These are phyloP conservation scores for Cryptomeria japonica DNA, from an alignment of 75 land plant genomes.

Conservation along the genomic window DNA sequence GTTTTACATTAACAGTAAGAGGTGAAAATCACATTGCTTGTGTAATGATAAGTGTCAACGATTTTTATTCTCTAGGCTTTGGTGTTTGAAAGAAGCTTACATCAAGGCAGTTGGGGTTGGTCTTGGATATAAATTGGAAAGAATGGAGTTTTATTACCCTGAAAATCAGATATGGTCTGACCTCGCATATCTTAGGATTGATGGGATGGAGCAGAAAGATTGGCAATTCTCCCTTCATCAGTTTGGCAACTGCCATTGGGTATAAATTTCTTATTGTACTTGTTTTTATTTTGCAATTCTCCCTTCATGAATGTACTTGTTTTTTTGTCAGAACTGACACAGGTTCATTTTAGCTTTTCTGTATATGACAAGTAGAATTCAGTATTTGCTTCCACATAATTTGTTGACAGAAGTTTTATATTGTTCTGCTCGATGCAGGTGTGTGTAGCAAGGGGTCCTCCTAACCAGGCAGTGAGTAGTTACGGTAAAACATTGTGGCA, in stretches of 20 bases:
- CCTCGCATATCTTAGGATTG: conserved; percentile 45
- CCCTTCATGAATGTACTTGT: background rate
- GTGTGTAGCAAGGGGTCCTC: conserved; percentile 67
- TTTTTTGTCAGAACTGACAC: background rate
- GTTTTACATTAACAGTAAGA: background rate
- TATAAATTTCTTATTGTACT: conserved; percentile 18
- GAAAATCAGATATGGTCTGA: conserved; percentile 42
- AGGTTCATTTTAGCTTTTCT: background rate
- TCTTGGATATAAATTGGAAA: conserved; percentile 54
- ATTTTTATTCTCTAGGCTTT: conserved; percentile 40
- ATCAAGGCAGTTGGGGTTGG: conserved; percentile 89
- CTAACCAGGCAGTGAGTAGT: conserved; percentile 39
- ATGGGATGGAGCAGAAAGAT: conserved; percentile 45
- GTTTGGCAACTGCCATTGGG: conserved; percentile 64
- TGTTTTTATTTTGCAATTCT: too few relatives aligned
- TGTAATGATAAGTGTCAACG: background rate
- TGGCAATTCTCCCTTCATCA: conserved; percentile 75
- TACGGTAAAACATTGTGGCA: conserved; percentile 31
- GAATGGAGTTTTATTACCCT: conserved; percentile 70
- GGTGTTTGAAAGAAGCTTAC: conserved; percentile 94
- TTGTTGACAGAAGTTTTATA: background rate
- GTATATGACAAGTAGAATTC: background rate
- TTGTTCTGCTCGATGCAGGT: conserved; percentile 35
- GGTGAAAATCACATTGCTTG: background rate
- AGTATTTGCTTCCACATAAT: background rate